Base-by-base conservation (phyloP, 441 rosid species). In the Aquilaria agallochum region DNA sequence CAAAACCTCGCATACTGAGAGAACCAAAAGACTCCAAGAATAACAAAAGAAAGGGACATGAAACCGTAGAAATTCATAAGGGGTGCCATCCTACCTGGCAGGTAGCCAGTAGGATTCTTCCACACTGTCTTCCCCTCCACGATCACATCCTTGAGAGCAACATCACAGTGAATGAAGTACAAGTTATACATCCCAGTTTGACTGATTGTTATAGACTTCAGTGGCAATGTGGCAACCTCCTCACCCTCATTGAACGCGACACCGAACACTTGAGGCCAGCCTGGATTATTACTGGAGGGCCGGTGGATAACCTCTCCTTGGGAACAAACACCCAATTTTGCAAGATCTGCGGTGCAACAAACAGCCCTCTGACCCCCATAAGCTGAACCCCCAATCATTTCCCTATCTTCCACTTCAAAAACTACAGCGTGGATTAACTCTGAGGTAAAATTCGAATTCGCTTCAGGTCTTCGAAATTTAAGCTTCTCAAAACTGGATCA, bases 281-380 rank as follows among this genome's bases (percentile, higher is more conserved):
- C 72, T 34, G 87, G 86, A 55, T 89, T 75, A 55, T 70, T 76
- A 6, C 74, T 11, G 3, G 97, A 95, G 56, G 92, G 95, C 31
- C 85, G 96, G 66, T 83, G 72, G 67, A 95, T 95, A 76, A 92
- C 77, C 59, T 81, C 91, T 33, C 99, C 99, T 52, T 82, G 81
- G 0, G 68, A 50, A 69, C 99, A 95, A 27, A 78, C 95, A 53
- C 98, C 97, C 53, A 92, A 71, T 77, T 89, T 95, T 0, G 99
- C 95, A 49, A 92, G 85, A 81, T 92, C 98, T 15, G 88, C 82
- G 1, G 96, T 89, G 78, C 97, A 95, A 61, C 99, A 92, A 52
- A 95, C 81, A 56, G 96, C 99, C 74, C 96, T 92, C 71, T 89
- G 98, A 55, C 98, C 99, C 3, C 99, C 99, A 76, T 92, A 92